A percentile compares a stretch with the other conserved stretches of the same genome.
Conservation (phyloP, 2,329 filamentous ascomycete species). For the Ramularia endophylla region DNA sequence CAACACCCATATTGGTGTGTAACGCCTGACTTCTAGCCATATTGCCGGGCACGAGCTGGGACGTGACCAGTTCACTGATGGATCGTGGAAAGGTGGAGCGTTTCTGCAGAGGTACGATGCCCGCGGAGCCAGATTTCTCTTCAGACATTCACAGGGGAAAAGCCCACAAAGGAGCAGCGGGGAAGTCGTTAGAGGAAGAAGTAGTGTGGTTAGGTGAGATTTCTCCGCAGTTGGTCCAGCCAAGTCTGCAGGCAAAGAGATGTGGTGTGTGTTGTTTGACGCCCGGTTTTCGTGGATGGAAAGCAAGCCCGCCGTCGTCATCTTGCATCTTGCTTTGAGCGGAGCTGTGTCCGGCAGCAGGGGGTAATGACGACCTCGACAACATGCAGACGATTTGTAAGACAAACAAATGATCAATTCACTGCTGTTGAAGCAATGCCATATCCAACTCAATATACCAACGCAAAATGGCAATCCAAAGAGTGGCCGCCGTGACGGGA, state of each 20-base stretch:
- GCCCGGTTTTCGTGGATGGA: no score
- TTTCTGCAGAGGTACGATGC: conserved; percentile 14
- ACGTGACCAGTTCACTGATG: conserved; percentile 27
- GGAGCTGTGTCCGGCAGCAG: no score
- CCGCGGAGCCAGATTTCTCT: not conserved
- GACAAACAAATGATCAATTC: no score
- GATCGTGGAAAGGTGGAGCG: conserved; percentile 19
- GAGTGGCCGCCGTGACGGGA: conserved; percentile 50
- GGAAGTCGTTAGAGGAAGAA: not conserved
- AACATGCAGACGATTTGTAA: no score
- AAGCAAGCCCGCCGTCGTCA: no score
- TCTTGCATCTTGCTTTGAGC: no score
- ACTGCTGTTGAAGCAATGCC: conserved; percentile 3
- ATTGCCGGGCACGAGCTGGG: conserved; percentile 25
- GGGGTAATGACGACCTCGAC: no score
- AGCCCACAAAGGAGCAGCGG: not conserved
- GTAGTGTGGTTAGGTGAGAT: not conserved
- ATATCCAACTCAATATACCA: not conserved
- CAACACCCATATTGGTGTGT: conserved; percentile 62
- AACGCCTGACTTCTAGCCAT: conserved; percentile 31
- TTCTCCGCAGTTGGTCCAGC: not conserved
- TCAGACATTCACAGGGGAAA: conserved; percentile 5
- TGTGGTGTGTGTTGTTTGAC: no score
- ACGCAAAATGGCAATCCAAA: conserved; percentile 22
- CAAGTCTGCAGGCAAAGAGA: no score